Evolutionary conservation across 2,329 filamentous ascomycete genomes (phyloP).

Genomic region (Penicillium sp.): DNA sequence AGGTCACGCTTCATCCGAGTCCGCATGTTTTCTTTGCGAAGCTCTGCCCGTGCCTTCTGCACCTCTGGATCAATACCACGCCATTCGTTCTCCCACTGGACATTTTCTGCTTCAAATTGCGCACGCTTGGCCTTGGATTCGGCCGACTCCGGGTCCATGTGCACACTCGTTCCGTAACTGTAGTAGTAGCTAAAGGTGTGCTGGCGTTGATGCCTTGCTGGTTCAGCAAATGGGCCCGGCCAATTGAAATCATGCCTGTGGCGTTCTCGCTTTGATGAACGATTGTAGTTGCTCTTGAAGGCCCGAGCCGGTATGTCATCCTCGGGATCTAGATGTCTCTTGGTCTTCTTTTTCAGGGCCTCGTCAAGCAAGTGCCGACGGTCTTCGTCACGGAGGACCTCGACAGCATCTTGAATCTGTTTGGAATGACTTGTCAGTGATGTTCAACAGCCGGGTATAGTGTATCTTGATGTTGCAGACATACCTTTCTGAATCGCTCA

Average conservation of each 20-base stretch:
- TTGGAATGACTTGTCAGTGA: background rate
- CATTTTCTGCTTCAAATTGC: conserved; percentile 2
- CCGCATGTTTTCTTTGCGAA: conserved; percentile 12
- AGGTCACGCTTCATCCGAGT: conserved; percentile 13
- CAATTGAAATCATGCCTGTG: background rate
- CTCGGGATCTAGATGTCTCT: background rate
- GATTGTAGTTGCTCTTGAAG: background rate
- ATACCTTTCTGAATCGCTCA: conserved; percentile 27
- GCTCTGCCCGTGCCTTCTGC: conserved; percentile 4
- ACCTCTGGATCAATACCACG: conserved; percentile 6
- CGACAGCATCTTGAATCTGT: conserved; percentile 35
- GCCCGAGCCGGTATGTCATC: background rate
- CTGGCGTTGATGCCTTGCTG: background rate
- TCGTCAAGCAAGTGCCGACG: conserved; percentile 19
- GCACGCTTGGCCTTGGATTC: conserved; percentile 22
- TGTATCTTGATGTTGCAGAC: background rate
- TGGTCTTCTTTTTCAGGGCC: background rate
- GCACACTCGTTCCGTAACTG: conserved; percentile 30
- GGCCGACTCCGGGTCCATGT: conserved; percentile 27
- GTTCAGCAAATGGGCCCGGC: background rate
- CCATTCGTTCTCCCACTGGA: conserved; percentile 10
- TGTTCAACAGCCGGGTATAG: background rate
- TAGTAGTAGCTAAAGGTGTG: conserved; percentile 23
- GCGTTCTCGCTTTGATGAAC: background rate
- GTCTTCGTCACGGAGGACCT: conserved; percentile 32